Evolutionary conservation across 202 grass and related monocot species (phyloP).

Genomic region (Carex arenaria): DNA sequence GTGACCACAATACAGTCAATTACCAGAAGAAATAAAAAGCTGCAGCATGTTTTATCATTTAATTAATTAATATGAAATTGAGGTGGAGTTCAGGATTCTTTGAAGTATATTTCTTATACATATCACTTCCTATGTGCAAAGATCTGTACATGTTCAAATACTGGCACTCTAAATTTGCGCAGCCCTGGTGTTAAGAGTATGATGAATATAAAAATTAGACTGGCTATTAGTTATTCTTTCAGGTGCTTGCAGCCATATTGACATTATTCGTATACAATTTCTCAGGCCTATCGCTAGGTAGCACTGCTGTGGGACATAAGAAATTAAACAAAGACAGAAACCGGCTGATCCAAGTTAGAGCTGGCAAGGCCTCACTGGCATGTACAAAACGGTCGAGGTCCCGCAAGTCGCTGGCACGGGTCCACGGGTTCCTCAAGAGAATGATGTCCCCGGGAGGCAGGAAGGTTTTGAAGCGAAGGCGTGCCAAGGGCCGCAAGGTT

Average conservation of each 20-base stretch:
- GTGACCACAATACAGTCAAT: not conserved
- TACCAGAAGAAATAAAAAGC: not conserved
- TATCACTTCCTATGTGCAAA: not conserved
- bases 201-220: not conserved
- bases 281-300: conserved; percentile 51
- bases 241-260: not conserved
- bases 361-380: conserved; percentile 66
- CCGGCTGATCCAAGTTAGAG: conserved; percentile 65
- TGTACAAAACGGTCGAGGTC: conserved; percentile 82
- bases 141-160: not conserved
- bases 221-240: not conserved
- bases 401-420: conserved; percentile 76
- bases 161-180: not conserved
- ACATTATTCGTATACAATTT: conserved; percentile 11
- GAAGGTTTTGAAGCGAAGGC: conserved; percentile 63
- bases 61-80: not conserved
- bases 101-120: not conserved
- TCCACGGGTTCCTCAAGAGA: conserved; percentile 77
- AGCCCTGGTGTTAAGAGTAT: not conserved
- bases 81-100: not conserved
- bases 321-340: conserved; percentile 46
- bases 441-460: conserved; percentile 62
- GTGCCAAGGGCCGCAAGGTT: conserved; percentile 76
- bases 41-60: not conserved
- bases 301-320: conserved; percentile 50